Evolutionary conservation across 208 protist genomes (phyloP).

Genomic region (Tetramitus jugosus): DNA sequence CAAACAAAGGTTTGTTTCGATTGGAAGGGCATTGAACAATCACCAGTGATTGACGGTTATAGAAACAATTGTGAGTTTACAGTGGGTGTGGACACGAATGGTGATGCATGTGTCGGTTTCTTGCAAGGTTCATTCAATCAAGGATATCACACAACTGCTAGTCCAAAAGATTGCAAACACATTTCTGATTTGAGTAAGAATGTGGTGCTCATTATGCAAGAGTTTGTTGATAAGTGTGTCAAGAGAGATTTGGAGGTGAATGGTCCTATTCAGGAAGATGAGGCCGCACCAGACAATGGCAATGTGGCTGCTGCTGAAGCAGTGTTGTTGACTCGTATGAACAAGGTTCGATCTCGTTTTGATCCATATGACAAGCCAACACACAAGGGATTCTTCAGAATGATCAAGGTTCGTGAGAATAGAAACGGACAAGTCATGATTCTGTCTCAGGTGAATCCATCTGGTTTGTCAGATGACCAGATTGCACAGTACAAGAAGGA

Average conservation of each 20-base stretch:
- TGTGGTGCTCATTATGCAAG: slow-evolving; percentile 46
- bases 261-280: no score
- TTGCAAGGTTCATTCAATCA: slow-evolving; percentile 55
- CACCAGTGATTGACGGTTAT: slow-evolving; percentile 62
- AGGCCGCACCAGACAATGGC: no score
- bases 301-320: no score
- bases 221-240: slow-evolving; percentile 35
- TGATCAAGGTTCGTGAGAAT: slow-evolving; percentile 68
- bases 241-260: no score
- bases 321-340: no score
- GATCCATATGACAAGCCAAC: slow-evolving; percentile 62
- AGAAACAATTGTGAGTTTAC: slow-evolving; percentile 80
- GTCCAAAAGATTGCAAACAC: not conserved
- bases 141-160: slow-evolving; percentile 25
- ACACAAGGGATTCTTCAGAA: slow-evolving; percentile 72
- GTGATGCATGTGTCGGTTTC: slow-evolving; percentile 34
- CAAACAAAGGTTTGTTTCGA: no score
- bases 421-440: slow-evolving; percentile 23
- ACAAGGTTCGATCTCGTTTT: no score
- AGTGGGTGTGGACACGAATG: slow-evolving; percentile 55
- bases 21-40: slow-evolving; percentile 48
- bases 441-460: slow-evolving; percentile 37
- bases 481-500: not conserved
- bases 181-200: slow-evolving; percentile 47
- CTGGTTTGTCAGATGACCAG: slow-evolving; percentile 4